These are phyloP conservation scores for Moricandia arvensis DNA, from an alignment of 345 rosid genomes.

Conservation along the genomic window DNA sequence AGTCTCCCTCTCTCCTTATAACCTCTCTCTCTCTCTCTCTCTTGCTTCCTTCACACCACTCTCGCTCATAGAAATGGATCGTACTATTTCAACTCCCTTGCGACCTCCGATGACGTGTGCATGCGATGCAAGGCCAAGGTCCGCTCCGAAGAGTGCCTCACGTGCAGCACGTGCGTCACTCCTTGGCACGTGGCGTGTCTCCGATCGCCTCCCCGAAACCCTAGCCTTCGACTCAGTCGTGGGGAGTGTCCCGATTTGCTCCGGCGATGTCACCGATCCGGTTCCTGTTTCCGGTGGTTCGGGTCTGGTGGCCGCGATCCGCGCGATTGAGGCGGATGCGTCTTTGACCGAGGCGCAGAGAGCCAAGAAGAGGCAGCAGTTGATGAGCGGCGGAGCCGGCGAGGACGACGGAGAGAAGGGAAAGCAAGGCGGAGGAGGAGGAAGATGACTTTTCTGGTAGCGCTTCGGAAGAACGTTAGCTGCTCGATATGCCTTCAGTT, in stretches of 20 bases:
- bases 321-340: conserved; percentile 47
- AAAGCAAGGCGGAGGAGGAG: no score
- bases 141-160: conserved; percentile 45
- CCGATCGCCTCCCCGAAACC: conserved; percentile 44
- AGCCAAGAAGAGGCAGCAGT: conserved; percentile 46
- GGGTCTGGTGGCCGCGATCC: conserved; percentile 34
- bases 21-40: no score
- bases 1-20: background rate
- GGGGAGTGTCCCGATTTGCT: conserved; percentile 75
- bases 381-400: conserved; percentile 39
- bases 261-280: background rate
- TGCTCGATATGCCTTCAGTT: conserved; percentile 62
- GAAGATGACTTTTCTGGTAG: conserved; percentile 17
- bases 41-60: background rate
- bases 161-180: conserved; percentile 60
- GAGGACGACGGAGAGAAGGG: background rate
- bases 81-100: conserved; percentile 52
- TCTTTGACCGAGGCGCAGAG: conserved; percentile 47
- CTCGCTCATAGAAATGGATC: conserved; percentile 37
- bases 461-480: conserved; percentile 40
- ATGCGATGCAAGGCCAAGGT: conserved; percentile 59
- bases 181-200: conserved; percentile 80
- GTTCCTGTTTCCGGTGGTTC: conserved; percentile 7
- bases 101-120: conserved; percentile 60
- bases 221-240: conserved; percentile 44